A percentile compares a stretch with the other conserved stretches of the same genome.
Conservation (phyloP, 352 stramenopile species). For the Phytophthora citricola region DNA sequence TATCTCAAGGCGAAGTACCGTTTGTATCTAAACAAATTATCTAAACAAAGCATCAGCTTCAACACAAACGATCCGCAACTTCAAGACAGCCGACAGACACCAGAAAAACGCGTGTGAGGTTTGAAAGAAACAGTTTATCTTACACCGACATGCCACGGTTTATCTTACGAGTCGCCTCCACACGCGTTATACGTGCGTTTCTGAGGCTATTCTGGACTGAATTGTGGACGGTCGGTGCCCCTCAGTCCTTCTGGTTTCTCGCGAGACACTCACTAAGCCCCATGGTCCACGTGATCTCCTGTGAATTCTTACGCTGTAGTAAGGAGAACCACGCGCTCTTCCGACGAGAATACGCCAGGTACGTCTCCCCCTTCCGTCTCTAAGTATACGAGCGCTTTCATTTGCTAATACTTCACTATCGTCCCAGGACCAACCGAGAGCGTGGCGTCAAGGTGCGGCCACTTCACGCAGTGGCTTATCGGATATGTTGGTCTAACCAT, state of each 20-base stretch:
- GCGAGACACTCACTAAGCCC: not conserved
- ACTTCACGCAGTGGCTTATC: not conserved
- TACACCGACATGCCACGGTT: too few relatives aligned
- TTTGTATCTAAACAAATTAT: too few relatives aligned
- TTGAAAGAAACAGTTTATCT: too few relatives aligned
- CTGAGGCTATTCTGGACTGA: not conserved
- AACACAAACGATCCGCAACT: too few relatives aligned
- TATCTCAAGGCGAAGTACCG: too few relatives aligned
- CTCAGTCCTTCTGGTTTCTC: not conserved
- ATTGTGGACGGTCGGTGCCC: not conserved
- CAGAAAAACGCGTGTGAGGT: too few relatives aligned
- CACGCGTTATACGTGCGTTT: too few relatives aligned
- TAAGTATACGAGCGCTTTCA: too few relatives aligned
- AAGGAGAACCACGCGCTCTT: slow-evolving; percentile 44
- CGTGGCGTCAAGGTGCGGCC: slow-evolving; percentile 18
- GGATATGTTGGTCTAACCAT: not conserved
- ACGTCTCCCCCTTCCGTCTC: not conserved
- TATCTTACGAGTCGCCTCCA: too few relatives aligned
- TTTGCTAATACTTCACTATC: not conserved
- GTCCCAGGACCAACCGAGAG: slow-evolving; percentile 21
- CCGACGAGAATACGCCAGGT: slow-evolving; percentile 42
- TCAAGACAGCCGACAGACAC: too few relatives aligned
- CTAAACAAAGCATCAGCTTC: too few relatives aligned
- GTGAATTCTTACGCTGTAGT: slow-evolving; percentile 40
- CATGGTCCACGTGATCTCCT: slow-evolving; percentile 21